phyloP scores from a whole-genome alignment of 1,284 basidiomycete species.

The Fomitopsis schrenkii region DNA sequence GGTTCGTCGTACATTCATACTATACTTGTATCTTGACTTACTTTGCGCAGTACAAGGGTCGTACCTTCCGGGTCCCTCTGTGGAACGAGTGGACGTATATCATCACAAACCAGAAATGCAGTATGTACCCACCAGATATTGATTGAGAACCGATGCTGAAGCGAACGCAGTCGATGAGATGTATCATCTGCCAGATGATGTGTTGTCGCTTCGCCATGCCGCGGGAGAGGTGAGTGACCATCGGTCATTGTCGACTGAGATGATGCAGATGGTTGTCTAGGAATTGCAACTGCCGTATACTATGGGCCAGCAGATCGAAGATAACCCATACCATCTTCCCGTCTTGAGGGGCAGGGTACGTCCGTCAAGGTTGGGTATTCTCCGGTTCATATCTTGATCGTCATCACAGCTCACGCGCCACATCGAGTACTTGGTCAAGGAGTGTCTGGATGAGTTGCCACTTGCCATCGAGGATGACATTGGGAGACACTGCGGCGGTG shows the following conservation, averaged over 20 bases:
- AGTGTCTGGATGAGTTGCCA: constrained; percentile 7
- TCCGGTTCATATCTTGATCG: not conserved
- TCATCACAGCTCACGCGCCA: constrained; percentile 7
- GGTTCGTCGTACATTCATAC: not conserved
- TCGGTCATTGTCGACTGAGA: not conserved
- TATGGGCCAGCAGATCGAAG: constrained; percentile 9
- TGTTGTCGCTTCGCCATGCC: constrained; percentile 6
- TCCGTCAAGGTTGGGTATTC: not conserved
- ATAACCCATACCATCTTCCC: constrained; percentile 11
- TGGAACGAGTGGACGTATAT: constrained; percentile 8
- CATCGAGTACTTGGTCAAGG: constrained; percentile 7
- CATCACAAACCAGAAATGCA: constrained; percentile 6
- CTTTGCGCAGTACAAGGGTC: constrained; percentile 2
- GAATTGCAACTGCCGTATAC: constrained; percentile 11
- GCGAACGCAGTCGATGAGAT: constrained; percentile 7
- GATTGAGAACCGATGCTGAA: not conserved
- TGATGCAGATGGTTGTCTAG: not conserved
- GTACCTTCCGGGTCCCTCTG: constrained; percentile 4
- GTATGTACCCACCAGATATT: not conserved
- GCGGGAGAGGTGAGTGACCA: constrained; percentile 6
- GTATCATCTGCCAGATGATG: constrained; percentile 9
- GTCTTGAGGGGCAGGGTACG: constrained; percentile 6
- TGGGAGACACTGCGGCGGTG: constrained; percentile 5
- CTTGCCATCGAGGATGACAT: constrained; percentile 5
- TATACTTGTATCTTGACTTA: not conserved